phyloP scores from a whole-genome alignment of 192 early-diverging fungal genomes.

The Endogone sp. region DNA sequence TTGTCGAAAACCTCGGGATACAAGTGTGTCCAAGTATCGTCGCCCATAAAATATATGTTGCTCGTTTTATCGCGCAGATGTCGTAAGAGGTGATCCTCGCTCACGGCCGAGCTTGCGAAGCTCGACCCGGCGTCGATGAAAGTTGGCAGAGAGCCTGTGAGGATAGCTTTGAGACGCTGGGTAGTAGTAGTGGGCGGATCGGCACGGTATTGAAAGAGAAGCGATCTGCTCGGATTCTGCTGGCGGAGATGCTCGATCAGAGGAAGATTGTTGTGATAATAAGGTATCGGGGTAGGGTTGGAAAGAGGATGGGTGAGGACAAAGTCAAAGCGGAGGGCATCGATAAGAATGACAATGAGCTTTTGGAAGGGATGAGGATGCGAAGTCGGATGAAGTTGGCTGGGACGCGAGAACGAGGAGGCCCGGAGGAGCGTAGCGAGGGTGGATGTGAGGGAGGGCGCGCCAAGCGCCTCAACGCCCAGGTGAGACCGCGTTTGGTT shows the following conservation, averaged over 20 bases:
- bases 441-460: background rate
- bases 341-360: constrained; percentile 63
- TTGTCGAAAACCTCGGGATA: constrained; percentile 61
- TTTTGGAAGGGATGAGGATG: constrained; percentile 49
- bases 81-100: constrained; percentile 72
- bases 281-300: constrained; percentile 5
- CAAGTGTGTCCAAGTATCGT: constrained; percentile 93
- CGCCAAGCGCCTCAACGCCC: no score
- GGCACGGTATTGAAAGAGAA: constrained; percentile 68
- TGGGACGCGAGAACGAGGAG: background rate
- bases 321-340: constrained; percentile 70
- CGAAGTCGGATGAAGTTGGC: background rate
- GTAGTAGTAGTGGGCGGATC: constrained; percentile 83
- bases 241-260: constrained; percentile 43
- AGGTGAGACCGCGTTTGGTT: background rate
- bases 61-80: constrained; percentile 25
- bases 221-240: constrained; percentile 46
- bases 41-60: constrained; percentile 80
- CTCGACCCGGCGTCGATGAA: constrained; percentile 82
- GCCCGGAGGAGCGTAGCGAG: background rate
- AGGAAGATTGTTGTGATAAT: constrained; percentile 49
- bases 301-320: constrained; percentile 6
- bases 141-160: constrained; percentile 78
- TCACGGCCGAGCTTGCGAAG: constrained; percentile 69
- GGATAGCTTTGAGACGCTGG: constrained; percentile 77